Percentiles rank a stretch among this genome's conserved stretches.
These are phyloP conservation scores for Fistulinella prunicolor DNA, from an alignment of 768 basidiomycete species.

Conservation along the genomic window DNA sequence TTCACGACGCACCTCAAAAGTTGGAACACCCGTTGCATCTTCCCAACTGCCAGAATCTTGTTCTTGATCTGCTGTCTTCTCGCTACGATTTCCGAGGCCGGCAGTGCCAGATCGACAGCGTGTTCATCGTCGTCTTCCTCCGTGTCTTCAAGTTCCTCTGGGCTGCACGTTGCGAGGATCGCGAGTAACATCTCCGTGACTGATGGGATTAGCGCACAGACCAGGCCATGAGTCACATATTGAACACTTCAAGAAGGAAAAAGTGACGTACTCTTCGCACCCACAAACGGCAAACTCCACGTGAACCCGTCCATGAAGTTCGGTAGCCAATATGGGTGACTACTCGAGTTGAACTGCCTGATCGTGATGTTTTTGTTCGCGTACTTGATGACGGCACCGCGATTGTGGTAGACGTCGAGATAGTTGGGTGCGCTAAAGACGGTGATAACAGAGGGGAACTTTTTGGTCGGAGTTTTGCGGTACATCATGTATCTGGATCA, in stretches of 20 bases:
- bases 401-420: constrained; percentile 95
- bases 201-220: constrained; percentile 28
- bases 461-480: constrained; percentile 90
- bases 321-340: constrained; percentile 93
- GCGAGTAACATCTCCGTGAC: constrained; percentile 98
- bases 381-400: constrained; percentile 96
- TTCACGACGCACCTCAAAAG: constrained; percentile 67
- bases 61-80: constrained; percentile 82
- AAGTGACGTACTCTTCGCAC: constrained; percentile 81
- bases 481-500: constrained; percentile 81
- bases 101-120: constrained; percentile 27
- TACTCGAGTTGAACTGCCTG: constrained; percentile 75
- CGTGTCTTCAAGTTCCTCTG: constrained; percentile 85
- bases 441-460: constrained; percentile 96
- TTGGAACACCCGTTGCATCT: constrained; percentile 88
- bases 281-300: constrained; percentile 97
- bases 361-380: constrained; percentile 97
- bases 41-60: constrained; percentile 90
- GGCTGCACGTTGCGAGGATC: constrained; percentile 88
- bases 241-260: neutral
- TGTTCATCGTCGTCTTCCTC: constrained; percentile 33
- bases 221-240: neutral
- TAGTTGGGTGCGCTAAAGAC: constrained; percentile 99
- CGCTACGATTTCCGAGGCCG: constrained; percentile 44
- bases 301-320: constrained; percentile 99